These are phyloP conservation scores for Solioccasus polychromus DNA, from an alignment of 768 basidiomycete genomes.

Conservation along the genomic window DNA sequence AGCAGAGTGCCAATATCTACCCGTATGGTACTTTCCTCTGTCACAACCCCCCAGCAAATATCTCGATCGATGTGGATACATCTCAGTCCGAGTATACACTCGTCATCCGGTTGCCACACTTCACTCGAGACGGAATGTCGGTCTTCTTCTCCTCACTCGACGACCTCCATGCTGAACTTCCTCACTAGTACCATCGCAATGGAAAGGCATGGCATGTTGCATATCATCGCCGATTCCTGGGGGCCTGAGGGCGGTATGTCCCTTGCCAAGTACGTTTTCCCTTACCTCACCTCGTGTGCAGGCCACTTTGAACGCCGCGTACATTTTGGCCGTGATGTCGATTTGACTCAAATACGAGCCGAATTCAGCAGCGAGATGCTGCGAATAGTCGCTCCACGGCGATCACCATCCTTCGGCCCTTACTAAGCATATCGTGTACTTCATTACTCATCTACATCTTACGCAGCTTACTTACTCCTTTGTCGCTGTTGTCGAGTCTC, in stretches of 20 bases:
- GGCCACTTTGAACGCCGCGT: slow-evolving; percentile 75
- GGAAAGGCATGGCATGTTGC: slow-evolving; percentile 59
- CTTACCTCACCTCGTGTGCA: slow-evolving; percentile 2
- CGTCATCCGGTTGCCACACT: slow-evolving; percentile 63
- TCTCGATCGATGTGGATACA: slow-evolving; percentile 66
- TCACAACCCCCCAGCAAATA: slow-evolving; percentile 57
- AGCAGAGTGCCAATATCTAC: slow-evolving; percentile 22
- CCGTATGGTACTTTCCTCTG: slow-evolving; percentile 58
- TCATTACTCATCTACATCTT: too few relatives aligned
- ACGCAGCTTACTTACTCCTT: too few relatives aligned
- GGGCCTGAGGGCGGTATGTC: slow-evolving; percentile 54
- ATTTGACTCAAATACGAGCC: slow-evolving; percentile 64
- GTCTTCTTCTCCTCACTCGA: slow-evolving; percentile 22
- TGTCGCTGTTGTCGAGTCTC: too few relatives aligned
- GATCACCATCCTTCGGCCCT: too few relatives aligned
- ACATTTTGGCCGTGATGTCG: slow-evolving; percentile 73
- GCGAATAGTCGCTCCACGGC: slow-evolving; percentile 55
- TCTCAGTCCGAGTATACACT: slow-evolving; percentile 52
- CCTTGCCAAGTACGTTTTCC: not conserved
- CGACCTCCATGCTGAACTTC: not conserved
- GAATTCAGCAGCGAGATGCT: slow-evolving; percentile 72
- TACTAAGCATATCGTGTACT: too few relatives aligned
- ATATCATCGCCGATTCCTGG: slow-evolving; percentile 75
- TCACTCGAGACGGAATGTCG: slow-evolving; percentile 59
- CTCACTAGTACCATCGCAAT: slow-evolving; percentile 57